Evolutionary conservation across 495 filamentous ascomycete genomes (phyloP), one percentile per base, ranked within the genome.

Genomic region (Sporormia fimetaria): DNA sequence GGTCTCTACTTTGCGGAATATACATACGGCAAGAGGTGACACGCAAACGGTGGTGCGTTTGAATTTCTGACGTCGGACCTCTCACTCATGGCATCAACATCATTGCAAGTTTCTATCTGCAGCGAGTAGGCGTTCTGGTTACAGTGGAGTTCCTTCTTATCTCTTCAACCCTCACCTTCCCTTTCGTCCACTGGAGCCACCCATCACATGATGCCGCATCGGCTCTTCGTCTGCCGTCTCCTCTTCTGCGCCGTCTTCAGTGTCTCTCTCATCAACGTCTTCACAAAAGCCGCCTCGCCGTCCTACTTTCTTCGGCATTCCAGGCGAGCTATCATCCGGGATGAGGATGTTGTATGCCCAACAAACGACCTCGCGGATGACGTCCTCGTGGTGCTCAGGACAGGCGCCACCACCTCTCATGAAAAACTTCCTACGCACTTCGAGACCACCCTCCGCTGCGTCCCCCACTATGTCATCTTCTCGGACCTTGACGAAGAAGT

Each of bases 401-500:
- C 63, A 10, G 63, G 61, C 4, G 58, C 62, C 25, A 57, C 60
- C 11, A 57, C 62, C 25, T 38, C 61, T 21, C 58, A 54, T 40
- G 47, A 58, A 18, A 60, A 61, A 12, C 40, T 66, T 2, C 63
- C 63, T 11, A 61, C 63, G 6, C 49, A 52, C 24, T 52, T 52
- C 37, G 21, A 29, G 25, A 52, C 49, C 1, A 47, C 43, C 20
- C 23, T 52, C 18, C 38, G 42, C 20, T 52, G 49, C 20, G 42
- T 47, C 5, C 49, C 49, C 3, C 18, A 63, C 32, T 52, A 57
- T 22, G 35, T 57, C 25, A 21, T 66, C 12, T 63, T 63, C 36
- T 64, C 61, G 10, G 61, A 66, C 33, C 39, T 57, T 31, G 53
- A 56, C 23, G 59, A 64, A 25, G 54, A 49, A 27, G 55, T 66